Conservation (phyloP, 2,329 filamentous ascomycete genomes). For the Colletotrichum sojae region DNA sequence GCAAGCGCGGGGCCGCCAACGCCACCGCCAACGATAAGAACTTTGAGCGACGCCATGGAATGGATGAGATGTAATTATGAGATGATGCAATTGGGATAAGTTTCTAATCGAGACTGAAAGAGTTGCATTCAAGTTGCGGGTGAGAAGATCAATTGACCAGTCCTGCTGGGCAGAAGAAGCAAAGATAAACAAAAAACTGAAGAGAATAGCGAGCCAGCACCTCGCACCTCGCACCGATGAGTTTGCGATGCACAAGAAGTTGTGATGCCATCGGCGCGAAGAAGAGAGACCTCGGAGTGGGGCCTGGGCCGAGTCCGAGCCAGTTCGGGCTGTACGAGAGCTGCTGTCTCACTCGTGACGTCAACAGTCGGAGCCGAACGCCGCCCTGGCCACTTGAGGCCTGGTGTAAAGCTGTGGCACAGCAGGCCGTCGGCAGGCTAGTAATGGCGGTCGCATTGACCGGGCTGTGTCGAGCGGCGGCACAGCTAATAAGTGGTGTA, state of each 20-base stretch:
- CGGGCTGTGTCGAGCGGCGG: slow-evolving; percentile 12
- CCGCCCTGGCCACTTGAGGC: slow-evolving; percentile 16
- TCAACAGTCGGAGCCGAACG: slow-evolving; percentile 15
- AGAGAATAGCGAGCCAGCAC: background rate
- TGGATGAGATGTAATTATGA: slow-evolving; percentile 9
- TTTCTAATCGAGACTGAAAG: background rate
- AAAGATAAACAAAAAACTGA: background rate
- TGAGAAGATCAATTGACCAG: background rate
- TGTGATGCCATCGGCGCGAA: slow-evolving; percentile 13
- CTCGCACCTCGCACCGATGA: background rate
- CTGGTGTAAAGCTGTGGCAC: background rate
- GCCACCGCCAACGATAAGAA: slow-evolving; percentile 65
- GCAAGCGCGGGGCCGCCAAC: slow-evolving; percentile 61
- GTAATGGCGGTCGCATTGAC: background rate
- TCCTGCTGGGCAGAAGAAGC: background rate
- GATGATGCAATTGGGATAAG: background rate
- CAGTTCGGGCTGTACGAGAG: slow-evolving; percentile 24
- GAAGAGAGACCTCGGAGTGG: slow-evolving; percentile 7
- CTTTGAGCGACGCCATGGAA: slow-evolving; percentile 53
- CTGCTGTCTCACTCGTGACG: slow-evolving; percentile 16
- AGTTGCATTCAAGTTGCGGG: background rate
- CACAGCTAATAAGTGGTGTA: background rate
- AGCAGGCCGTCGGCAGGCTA: background rate
- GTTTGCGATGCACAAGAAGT: background rate
- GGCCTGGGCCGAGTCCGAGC: slow-evolving; percentile 18